Percentiles rank a stretch among this genome's conserved stretches.
Evolutionary conservation across 2,329 filamentous ascomycete species (phyloP).

Genomic region (Pseudopyrenochaeta lycopersici): DNA sequence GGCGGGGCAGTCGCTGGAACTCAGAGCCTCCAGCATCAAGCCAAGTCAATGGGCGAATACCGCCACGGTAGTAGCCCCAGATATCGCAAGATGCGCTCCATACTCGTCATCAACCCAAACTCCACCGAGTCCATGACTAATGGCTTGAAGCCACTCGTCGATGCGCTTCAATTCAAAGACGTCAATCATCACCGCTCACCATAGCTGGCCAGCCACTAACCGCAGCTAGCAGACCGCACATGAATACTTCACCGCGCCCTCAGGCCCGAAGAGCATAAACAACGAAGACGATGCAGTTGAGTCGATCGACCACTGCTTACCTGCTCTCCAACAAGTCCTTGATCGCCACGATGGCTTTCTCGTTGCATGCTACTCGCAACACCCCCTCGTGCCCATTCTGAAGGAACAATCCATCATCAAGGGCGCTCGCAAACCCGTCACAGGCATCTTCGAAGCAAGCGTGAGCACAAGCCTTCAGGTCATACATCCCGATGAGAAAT

Average conservation of each 20-base stretch:
- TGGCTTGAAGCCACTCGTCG: constrained; percentile 64
- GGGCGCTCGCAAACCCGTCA: constrained; percentile 63
- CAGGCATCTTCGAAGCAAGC: constrained; percentile 89
- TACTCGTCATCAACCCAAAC: constrained; percentile 83
- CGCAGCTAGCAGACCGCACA: constrained; percentile 56
- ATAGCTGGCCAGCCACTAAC: constrained; percentile 53
- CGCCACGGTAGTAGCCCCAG: constrained; percentile 20
- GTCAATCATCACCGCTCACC: constrained; percentile 47
- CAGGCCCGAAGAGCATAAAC: constrained; percentile 79
- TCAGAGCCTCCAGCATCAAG: background rate
- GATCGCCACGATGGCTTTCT: constrained; percentile 76
- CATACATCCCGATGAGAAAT: constrained; percentile 62
- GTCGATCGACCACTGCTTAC: constrained; percentile 70
- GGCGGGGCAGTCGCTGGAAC: constrained; percentile 20
- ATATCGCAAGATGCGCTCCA: constrained; percentile 52
- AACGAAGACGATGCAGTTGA: constrained; percentile 71
- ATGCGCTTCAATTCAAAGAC: constrained; percentile 54
- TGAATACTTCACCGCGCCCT: constrained; percentile 72
- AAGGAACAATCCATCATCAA: constrained; percentile 53
- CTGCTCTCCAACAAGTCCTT: constrained; percentile 59
- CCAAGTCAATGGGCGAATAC: constrained; percentile 37
- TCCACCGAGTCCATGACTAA: constrained; percentile 77
- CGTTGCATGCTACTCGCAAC: constrained; percentile 87
- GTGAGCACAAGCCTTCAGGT: constrained; percentile 70
- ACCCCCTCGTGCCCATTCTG: constrained; percentile 75